Evolutionary conservation across 129 eudicot genomes (phyloP), one percentile per base, ranked within the genome.

Genomic region (Artemisia argyi): DNA sequence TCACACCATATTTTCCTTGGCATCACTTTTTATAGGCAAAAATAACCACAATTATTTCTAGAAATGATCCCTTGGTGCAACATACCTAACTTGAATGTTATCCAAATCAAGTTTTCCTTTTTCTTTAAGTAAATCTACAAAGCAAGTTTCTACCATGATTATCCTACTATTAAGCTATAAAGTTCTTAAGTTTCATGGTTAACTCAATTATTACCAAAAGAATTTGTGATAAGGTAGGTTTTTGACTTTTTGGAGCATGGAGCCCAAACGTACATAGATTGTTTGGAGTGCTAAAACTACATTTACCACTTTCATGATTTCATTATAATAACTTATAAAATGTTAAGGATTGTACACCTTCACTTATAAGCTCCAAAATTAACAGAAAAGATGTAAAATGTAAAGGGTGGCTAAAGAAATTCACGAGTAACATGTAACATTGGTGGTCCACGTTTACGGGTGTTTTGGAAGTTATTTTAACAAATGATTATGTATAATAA

Each of bases 151-250:
- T 61, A 11, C 66, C 19, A 24, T 61, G 44, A 30, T 15, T 61
- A 13, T 30, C 48, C 12, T 16, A 30, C 42, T 39, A n/a, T 26
- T 64, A 35, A 63, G 24, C 66, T 22, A 58, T 22, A 11, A 58
- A 58, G 26, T 56, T 26, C 78, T 30, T 63, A 58, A 58, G 12
- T 13, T 35, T 52, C 79, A 42, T 74, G 65, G 32, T 74, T 32
- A 44, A 55, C 44, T 65, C 65, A 65, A 39, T 64, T 57, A 65
- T 66, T 53, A 51, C 39, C 17, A 28, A n/a, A 22, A 65, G 49
- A 20, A 74, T 15, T 65, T 39, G 19, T 65, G 79, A 65, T 64
- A 64, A 64, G 65, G 26, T 53, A 32, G 78, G 78, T 53, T 26
- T 15, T 53, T 32, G 42, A 32, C 42, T 32, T 32, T 32, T 6